A percentile compares a stretch with the other conserved stretches of the same genome.
Evolutionary conservation across 2,329 filamentous ascomycete genomes (phyloP).

Genomic region (Venturia nashicola): DNA sequence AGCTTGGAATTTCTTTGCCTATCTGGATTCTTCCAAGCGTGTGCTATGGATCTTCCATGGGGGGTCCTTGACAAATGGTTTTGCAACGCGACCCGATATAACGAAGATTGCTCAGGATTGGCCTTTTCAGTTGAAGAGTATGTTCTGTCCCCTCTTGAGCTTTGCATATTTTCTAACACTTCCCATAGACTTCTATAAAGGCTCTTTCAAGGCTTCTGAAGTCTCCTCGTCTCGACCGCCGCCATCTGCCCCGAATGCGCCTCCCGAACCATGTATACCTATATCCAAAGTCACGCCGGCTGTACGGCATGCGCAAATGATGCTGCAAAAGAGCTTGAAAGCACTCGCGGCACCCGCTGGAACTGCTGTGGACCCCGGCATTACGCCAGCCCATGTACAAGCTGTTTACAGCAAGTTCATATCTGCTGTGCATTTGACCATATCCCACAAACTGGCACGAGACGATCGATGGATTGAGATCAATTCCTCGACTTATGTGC

Average conservation of each 20-base stretch:
- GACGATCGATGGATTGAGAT: neutral
- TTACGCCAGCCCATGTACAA: neutral
- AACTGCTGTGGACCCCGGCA: neutral
- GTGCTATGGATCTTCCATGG: constrained; percentile 2
- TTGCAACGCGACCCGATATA: neutral
- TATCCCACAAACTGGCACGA: constrained; percentile 2
- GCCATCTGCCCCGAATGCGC: neutral
- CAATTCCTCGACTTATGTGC: neutral
- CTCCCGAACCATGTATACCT: neutral
- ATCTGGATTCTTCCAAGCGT: constrained; percentile 1
- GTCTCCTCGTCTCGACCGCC: neutral
- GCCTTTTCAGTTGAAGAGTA: neutral
- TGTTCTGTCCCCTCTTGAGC: too few relatives aligned
- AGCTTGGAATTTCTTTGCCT: constrained; percentile 1
- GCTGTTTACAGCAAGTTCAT: neutral
- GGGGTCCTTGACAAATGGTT: neutral
- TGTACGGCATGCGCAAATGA: neutral
- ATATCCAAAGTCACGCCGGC: neutral
- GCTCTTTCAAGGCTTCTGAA: neutral
- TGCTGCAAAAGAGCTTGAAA: constrained; percentile 1
- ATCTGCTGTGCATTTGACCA: neutral
- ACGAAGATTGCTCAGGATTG: constrained; percentile 1
- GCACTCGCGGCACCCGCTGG: neutral
- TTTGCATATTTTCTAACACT: neutral
- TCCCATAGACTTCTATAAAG: neutral